Base-by-base conservation (phyloP, 1,284 basidiomycete genomes). In the Boletus hoseneyae region DNA sequence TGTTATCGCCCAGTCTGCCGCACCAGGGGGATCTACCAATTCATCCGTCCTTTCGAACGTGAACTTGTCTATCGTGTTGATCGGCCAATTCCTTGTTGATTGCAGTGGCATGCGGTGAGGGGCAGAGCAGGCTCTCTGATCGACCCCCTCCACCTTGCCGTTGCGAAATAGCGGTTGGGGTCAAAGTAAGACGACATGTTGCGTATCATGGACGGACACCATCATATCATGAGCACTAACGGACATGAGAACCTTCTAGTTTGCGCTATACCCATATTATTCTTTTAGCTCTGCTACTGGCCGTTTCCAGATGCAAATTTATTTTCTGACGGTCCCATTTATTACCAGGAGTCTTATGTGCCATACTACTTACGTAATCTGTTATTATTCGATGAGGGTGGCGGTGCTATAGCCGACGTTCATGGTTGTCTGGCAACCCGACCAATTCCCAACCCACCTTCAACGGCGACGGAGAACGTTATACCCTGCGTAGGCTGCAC, bases 231-330 rank as follows among this genome's bases (percentile, higher is more conserved):
- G 34, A 49, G 30, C 40, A 45, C 50, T 51, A 47, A 66, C 42
- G 64, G 65, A 63, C 51, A 42, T 18, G 19, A 44, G 32, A n/a
- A 48, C 36, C 53, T 54, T 52, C 36, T 47, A 53, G 55, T 54
- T 43, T 47, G 50, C 62, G 38, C 33, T 62, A 68, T 67, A 68
- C 66, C 66, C 64, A 48, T 44, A 42, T 49, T 53, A 61, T 59
- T 54, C 41, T 57, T 44, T 54, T 46, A 42, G 47, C 27, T 50
- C 45, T 49, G 32, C 42, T 25, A 25, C 23, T 25, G 23, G 45
- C 18, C 6, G 6, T 25, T 30, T 12, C 10, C 29, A 23, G 33
- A 42, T 51, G 41, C 50, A 46, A 34, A 34, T 38, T 47, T 52
- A 30, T 41, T 30, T 45, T 38, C 58, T 30, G 42, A 38, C 38